phyloP scores from a whole-genome alignment of 176 grass and related monocot species.

The Triticum timopheevii region DNA sequence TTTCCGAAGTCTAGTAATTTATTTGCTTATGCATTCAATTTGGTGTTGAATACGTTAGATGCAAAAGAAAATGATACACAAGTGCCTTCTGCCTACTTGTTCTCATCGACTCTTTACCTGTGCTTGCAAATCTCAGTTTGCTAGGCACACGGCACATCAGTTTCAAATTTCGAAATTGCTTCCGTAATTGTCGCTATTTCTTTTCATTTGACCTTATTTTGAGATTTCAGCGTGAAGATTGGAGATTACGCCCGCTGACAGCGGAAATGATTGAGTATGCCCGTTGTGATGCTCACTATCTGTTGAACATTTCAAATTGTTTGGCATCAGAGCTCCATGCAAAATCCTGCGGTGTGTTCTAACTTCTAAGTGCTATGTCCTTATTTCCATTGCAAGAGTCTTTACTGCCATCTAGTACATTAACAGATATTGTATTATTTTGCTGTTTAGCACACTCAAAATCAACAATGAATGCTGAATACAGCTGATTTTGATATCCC shows the following conservation, averaged over 20 bases:
- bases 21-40: slow-evolving; percentile 19
- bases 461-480: not conserved
- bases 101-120: not conserved
- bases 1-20: slow-evolving; percentile 4
- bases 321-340: slow-evolving; percentile 71
- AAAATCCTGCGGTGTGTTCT: slow-evolving; percentile 62
- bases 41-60: slow-evolving; percentile 10
- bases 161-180: not conserved
- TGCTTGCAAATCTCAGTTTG: not conserved
- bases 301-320: slow-evolving; percentile 85
- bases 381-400: not conserved
- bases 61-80: slow-evolving; percentile 17
- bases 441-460: not conserved
- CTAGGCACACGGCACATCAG: not conserved
- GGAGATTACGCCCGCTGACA: slow-evolving; percentile 84
- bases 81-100: not conserved
- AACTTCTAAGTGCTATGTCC: not conserved
- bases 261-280: slow-evolving; percentile 86
- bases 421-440: not conserved
- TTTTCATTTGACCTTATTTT: not conserved
- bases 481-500: slow-evolving; percentile 11
- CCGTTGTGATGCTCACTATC: slow-evolving; percentile 78
- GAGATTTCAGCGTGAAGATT: slow-evolving; percentile 85
- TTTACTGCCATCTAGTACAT: not conserved
- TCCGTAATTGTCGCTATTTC: not conserved